phyloP scores from a whole-genome alignment of 2,329 filamentous ascomycete species.

The Ophiostoma australiae region DNA sequence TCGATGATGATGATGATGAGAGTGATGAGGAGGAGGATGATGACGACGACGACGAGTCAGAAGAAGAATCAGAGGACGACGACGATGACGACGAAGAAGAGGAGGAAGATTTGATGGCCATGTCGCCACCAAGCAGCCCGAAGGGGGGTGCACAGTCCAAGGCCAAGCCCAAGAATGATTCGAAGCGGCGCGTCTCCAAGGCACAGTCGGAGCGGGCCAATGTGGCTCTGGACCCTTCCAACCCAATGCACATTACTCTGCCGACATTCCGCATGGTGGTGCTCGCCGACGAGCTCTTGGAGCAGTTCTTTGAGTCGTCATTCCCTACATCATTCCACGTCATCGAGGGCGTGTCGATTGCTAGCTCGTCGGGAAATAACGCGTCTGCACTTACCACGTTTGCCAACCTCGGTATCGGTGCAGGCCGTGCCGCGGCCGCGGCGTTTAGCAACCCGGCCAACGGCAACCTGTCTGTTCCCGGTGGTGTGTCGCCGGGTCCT shows the following conservation, averaged over 20 bases:
- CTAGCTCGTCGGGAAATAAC: slow-evolving; percentile 40
- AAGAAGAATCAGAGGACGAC: slow-evolving; percentile 40
- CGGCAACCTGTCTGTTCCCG: slow-evolving; percentile 37
- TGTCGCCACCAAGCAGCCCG: slow-evolving; percentile 44
- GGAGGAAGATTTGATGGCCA: slow-evolving; percentile 52
- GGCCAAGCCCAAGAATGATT: slow-evolving; percentile 26
- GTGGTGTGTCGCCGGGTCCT: slow-evolving; percentile 39
- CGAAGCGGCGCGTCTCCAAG: slow-evolving; percentile 46
- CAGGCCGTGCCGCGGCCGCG: slow-evolving; percentile 42
- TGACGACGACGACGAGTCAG: slow-evolving; percentile 57
- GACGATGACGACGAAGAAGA: slow-evolving; percentile 39
- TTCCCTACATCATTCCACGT: slow-evolving; percentile 92
- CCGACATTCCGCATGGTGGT: slow-evolving; percentile 99
- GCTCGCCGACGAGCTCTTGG: slow-evolving; percentile 87
- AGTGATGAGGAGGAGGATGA: slow-evolving; percentile 47
- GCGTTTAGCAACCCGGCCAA: slow-evolving; percentile 14
- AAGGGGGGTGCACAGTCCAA: slow-evolving; percentile 31
- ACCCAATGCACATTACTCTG: slow-evolving; percentile 90
- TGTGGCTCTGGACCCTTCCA: slow-evolving; percentile 82
- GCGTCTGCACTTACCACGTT: slow-evolving; percentile 79
- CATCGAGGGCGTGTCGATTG: slow-evolving; percentile 52
- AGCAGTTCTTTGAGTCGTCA: slow-evolving; percentile 95
- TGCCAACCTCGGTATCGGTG: slow-evolving; percentile 56
- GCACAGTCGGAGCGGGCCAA: slow-evolving; percentile 72
- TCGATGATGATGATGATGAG: slow-evolving; percentile 67